phyloP scores from a whole-genome alignment of 352 stramenopile species.

The Peronosclerospora sorghi region DNA sequence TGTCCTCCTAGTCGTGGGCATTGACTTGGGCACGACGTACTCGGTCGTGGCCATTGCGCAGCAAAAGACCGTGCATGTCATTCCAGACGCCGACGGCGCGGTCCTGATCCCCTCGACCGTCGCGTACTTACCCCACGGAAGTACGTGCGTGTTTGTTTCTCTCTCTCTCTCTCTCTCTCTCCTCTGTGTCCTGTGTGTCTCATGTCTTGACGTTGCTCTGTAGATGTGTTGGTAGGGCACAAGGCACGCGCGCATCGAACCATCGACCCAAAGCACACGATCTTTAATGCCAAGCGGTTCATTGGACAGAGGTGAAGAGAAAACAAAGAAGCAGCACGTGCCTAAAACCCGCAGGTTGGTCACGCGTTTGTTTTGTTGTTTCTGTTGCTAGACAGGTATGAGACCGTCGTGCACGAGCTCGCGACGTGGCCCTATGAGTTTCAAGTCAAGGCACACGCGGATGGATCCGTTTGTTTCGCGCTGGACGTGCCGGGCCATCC shows the following conservation, averaged over 20 bases:
- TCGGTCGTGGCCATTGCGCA: constrained; percentile 63
- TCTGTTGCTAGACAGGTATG: constrained; percentile 22
- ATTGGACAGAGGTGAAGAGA: constrained; percentile 35
- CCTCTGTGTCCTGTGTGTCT: not conserved
- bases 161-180: not conserved
- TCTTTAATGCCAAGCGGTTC: constrained; percentile 74
- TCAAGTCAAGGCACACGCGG: constrained; percentile 10
- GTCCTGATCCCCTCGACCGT: constrained; percentile 57
- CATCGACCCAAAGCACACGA: constrained; percentile 44
- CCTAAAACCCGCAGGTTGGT: not conserved
- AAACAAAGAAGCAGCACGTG: not conserved
- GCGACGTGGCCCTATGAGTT: constrained; percentile 39
- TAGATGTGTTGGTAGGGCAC: constrained; percentile 39
- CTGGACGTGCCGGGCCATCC: constrained; percentile 26
- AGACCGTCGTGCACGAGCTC: constrained; percentile 6
- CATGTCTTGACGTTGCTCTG: not conserved
- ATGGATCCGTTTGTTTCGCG: constrained; percentile 52
- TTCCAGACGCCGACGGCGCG: constrained; percentile 32
- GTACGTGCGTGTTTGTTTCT: constrained; percentile 7
- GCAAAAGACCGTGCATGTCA: constrained; percentile 46
- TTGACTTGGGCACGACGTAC: constrained; percentile 72
- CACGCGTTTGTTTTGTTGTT: not conserved
- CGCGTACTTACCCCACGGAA: constrained; percentile 40
- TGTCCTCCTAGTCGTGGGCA: constrained; percentile 55
- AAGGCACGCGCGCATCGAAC: constrained; percentile 33